These are phyloP conservation scores for Arthrinium phaeospermum DNA, from an alignment of 2,329 filamentous ascomycete species.

Conservation along the genomic window DNA sequence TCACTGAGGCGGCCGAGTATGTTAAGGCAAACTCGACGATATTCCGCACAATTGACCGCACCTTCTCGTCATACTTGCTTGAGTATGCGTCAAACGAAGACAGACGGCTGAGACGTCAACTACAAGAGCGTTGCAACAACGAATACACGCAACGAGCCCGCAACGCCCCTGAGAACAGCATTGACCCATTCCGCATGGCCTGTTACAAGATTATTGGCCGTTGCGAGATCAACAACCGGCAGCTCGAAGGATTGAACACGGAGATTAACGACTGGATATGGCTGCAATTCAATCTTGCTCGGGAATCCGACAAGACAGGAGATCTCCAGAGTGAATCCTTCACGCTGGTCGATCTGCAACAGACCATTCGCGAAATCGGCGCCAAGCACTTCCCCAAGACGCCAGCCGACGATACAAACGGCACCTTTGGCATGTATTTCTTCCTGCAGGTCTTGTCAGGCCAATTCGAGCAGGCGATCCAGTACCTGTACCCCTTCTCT, in stretches of 20 bases:
- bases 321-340: slow-evolving; percentile 72
- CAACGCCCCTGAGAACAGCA: slow-evolving; percentile 82
- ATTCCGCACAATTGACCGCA: slow-evolving; percentile 89
- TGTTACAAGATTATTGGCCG: slow-evolving; percentile 97
- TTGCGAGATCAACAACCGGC: slow-evolving; percentile 69
- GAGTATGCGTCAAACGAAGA: slow-evolving; percentile 81
- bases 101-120: slow-evolving; percentile 74
- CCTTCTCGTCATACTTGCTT: slow-evolving; percentile 86
- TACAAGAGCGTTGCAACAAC: slow-evolving; percentile 86
- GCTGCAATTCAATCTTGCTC: slow-evolving; percentile 73
- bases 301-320: slow-evolving; percentile 67
- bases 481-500: slow-evolving; percentile 89
- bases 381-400: slow-evolving; percentile 88
- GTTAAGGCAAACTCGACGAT: slow-evolving; percentile 79
- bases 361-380: slow-evolving; percentile 85
- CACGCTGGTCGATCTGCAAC: slow-evolving; percentile 71
- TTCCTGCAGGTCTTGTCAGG: slow-evolving; percentile 89
- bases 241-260: slow-evolving; percentile 65
- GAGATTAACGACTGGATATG: slow-evolving; percentile 75
- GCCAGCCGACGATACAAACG: slow-evolving; percentile 72
- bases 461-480: slow-evolving; percentile 92
- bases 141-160: slow-evolving; percentile 87
- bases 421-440: slow-evolving; percentile 89
- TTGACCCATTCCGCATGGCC: slow-evolving; percentile 94
- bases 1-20: slow-evolving; percentile 84